These are phyloP conservation scores for Sporothrix dimorphospora DNA, from an alignment of 2,329 filamentous ascomycete species.

Conservation along the genomic window DNA sequence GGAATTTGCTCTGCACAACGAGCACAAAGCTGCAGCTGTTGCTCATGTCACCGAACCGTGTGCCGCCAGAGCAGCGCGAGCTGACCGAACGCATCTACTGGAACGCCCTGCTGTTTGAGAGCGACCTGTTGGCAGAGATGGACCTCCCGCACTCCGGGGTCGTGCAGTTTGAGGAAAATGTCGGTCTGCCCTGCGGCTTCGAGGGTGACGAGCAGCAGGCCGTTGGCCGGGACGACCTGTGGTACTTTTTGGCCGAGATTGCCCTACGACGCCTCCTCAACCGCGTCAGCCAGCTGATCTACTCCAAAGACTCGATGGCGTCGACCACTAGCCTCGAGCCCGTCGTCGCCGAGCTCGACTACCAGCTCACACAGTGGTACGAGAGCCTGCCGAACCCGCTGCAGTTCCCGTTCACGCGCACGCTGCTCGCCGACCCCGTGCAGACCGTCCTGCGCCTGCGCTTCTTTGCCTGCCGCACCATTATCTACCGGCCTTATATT, in stretches of 20 bases:
- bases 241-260: constrained; percentile 86
- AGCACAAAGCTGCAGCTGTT: constrained; percentile 81
- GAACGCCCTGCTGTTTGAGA: constrained; percentile 81
- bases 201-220: constrained; percentile 66
- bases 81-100: constrained; percentile 79
- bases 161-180: constrained; percentile 78
- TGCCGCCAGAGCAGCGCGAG: constrained; percentile 71
- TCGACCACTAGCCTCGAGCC: constrained; percentile 75
- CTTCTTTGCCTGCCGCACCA: constrained; percentile 84
- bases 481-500: constrained; percentile 84
- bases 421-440: constrained; percentile 67
- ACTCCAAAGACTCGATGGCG: constrained; percentile 71
- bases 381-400: constrained; percentile 74
- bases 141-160: constrained; percentile 83
- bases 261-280: constrained; percentile 76
- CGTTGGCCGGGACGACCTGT: constrained; percentile 74
- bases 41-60: constrained; percentile 69
- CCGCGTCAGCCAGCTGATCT: constrained; percentile 77
- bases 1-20: constrained; percentile 77
- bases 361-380: constrained; percentile 83
- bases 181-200: constrained; percentile 77
- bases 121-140: constrained; percentile 76
- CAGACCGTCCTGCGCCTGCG: constrained; percentile 78
- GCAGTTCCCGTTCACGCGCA: constrained; percentile 74
- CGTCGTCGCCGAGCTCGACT: constrained; percentile 78